Base-by-base conservation (phyloP, 495 filamentous ascomycete genomes). In the Peziza echinospora region DNA sequence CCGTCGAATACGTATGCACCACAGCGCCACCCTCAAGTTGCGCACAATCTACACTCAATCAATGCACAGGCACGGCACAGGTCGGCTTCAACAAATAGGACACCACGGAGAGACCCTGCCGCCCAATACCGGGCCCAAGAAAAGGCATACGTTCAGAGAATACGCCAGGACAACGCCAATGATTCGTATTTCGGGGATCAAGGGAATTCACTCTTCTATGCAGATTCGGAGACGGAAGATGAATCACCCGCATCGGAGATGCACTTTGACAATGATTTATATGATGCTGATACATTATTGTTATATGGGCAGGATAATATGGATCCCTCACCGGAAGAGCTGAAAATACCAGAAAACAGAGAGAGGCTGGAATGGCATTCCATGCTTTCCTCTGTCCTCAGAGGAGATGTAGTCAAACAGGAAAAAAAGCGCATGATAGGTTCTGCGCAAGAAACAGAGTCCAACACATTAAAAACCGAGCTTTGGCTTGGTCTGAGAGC, bases 341-440 rank as follows among this genome's bases (percentile, higher is more conserved):
- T 94, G 26, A 79, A 78, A 65, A 80, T 91, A 52, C 80, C 82
- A 1, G 76, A 74, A 52, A 96, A 89, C 56, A 73, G 89, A 45
- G 89, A 96, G 62, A 69, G 89, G 28, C 65, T 97, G 23, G 91
- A 97, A 63, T 97, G 89, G 89, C 87, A 97, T 64, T 80, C 82
- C 4, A 97, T 97, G 89, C 67, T 97, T 30, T 84, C 86, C 23
- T 86, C 84, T 1, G 89, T 97, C 3, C 63, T 97, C 52, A 96
- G 86, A 26, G 89, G 89, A 44, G 89, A 97, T 61, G 91, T 97
- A 9, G 87, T 97, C 21, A 81, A 82, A 51, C 89, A 97, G 61
- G 89, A 97, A 65, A 97, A 96, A 65, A 89, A 92, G 57, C 74
- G 89, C 24, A 64, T 97, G 52, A 84, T 87, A 54, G 89, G 85